Base-by-base conservation (phyloP, 495 filamentous ascomycete genomes). In the Hypomontagnella monticulosa region DNA sequence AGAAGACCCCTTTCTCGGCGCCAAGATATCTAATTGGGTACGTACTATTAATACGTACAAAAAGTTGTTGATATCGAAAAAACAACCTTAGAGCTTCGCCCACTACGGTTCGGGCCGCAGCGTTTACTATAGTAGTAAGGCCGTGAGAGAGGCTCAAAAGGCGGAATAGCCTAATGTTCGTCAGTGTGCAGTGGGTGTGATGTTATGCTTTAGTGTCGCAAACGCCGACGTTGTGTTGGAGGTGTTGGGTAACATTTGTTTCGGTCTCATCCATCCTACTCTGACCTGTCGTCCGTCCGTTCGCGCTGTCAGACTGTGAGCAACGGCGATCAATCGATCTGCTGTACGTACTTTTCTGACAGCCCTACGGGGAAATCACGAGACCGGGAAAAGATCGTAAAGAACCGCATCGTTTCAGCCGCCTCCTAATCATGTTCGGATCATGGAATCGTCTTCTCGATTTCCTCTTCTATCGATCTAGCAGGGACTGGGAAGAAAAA, bases 301-400 rank as follows among this genome's bases (percentile, higher is more conserved):
- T 49, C 34, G 30, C 43, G 30, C 43, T 52, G 48, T 41, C 61
- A 58, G 55, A 62, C 47, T 20, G 23, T 40, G 37, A 57, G 52
- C 55, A 52, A 50, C 36, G 63, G 33, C 63, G 63, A 67, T 67
- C 63, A 51, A 67, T 57, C 63, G 63, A 67, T 67, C 63, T 67
- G 12, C 16, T 51, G 37, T 61, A 61, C 51, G 47, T 63, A 58
- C 48, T 48, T 48, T 57, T 63, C 40, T 67, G 53, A 63, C 65
- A 67, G 65, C 65, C 65, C 65, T 67, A 67, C 20, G 53, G 30
- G 30, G 36, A 57, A 47, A 53, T 33, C 49, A 61, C 51, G 63
- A 61, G 57, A 43, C 49, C 10, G 4, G 40, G 47, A 40, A 27
- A 27, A 15, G 40, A 42, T 32, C 16, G 38, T 33, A 27, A 40